Evolutionary conservation across 805 yeast genomes (phyloP), one percentile per base, ranked within the genome.

Genomic region (Metschnikowia gelsemii): DNA sequence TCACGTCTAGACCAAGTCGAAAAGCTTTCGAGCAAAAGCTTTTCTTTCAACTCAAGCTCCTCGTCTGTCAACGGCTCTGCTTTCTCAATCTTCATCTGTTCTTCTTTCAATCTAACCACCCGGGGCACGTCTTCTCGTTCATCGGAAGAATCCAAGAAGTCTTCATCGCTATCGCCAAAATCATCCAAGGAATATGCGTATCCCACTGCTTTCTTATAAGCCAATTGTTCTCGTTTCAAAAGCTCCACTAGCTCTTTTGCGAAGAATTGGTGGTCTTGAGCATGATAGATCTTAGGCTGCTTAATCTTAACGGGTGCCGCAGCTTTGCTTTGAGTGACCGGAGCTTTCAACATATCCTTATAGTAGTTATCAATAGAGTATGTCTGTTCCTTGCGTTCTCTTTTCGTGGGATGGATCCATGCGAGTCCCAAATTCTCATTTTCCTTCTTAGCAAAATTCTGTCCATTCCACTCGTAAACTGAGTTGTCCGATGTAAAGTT

Each of bases 401-500:
- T 72, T 52, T 79, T 80, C 0, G 85, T 68, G 0, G 91, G 93
- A 52, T 84, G 84, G 23, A 84, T 78, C 87, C 90, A 84, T 3
- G 75, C 63, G 34, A 75, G 66, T 6, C 64, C 69, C 23, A 57
- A 43, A 5, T 56, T 58, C 24, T 69, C 68, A 25, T 47, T 53
- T 14, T 64, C 69, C 43, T 63, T 69, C 53, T 80, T 78, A 46
- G 91, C 89, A 60, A 83, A 84, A 54, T 85, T 83, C 52, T 83
- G 76, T 13, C 99, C 99, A 57, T 93, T 89, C 99, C 99, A 91
- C 63, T 90, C 96, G 62, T 91, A 91, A 0, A 96, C 93, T 1
- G 89, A 82, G 18, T 84, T 83, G 50, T 88, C 95, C 6, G 88
- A 84, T 8, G 93, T 84, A 56, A 90, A 90, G 58, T 87, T 87